A percentile compares a stretch with the other conserved stretches of the same genome.
Conservation (phyloP, 2,329 filamentous ascomycete species). For the Cadophora sp. region DNA sequence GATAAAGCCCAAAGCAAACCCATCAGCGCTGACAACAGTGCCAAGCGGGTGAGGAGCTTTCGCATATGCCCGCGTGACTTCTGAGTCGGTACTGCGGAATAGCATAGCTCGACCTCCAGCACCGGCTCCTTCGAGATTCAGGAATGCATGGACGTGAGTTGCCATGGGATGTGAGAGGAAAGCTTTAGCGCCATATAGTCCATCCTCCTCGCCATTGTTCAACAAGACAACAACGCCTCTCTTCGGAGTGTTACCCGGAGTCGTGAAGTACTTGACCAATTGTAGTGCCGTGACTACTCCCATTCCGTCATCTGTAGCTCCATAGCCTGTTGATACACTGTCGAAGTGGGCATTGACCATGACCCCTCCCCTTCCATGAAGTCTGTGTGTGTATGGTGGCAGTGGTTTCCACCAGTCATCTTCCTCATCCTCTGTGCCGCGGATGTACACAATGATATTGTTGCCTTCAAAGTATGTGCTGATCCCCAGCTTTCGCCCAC, state of each 20-base stretch:
- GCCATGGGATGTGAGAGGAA: conserved; percentile 85
- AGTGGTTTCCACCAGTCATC: conserved; percentile 74
- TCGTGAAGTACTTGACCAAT: conserved; percentile 85
- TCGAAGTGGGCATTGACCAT: conserved; percentile 93
- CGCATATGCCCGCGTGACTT: conserved; percentile 82
- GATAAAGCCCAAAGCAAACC: conserved; percentile 80
- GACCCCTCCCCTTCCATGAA: conserved; percentile 73
- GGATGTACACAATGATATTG: conserved; percentile 91
- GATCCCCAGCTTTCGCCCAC: conserved; percentile 43
- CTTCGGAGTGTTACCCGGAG: conserved; percentile 72
- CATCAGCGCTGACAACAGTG: conserved; percentile 81
- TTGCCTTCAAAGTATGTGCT: conserved; percentile 88
- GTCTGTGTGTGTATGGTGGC: conserved; percentile 49
- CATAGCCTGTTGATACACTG: conserved; percentile 88
- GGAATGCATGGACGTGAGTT: conserved; percentile 82
- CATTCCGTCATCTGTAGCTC: conserved; percentile 92
- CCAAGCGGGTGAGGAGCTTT: conserved; percentile 80
- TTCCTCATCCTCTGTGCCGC: conserved; percentile 76
- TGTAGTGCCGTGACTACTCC: conserved; percentile 88
- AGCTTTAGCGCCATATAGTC: conserved; percentile 82
- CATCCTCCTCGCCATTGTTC: conserved; percentile 97
- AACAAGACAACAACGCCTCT: conserved; percentile 84
- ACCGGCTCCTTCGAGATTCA: conserved; percentile 94
- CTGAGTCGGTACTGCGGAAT: conserved; percentile 86
- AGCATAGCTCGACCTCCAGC: conserved; percentile 87